Base-by-base conservation (phyloP, 805 yeast genomes). In the Pichia exigua region DNA sequence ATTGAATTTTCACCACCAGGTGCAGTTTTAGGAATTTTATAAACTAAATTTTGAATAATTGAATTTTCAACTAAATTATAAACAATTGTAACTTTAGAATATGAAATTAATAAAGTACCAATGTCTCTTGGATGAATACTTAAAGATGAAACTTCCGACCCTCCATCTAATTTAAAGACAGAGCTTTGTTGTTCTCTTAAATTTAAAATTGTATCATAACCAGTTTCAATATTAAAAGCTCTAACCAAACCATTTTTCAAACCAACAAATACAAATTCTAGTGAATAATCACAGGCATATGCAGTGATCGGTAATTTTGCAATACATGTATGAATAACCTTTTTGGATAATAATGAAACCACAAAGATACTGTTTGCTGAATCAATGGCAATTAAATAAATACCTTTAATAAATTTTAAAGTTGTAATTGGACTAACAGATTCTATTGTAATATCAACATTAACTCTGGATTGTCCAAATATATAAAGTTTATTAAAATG, bases 51-150 rank as follows among this genome's bases (percentile, higher is more conserved):
- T 48, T 73, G 75, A 51, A 76, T 79, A n/a, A 85, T 66, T 26
- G 76, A 76, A 38, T 79, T 83, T 3, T 79, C 78, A 0, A 81
- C 72, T 32, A 94, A 58, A 1, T 87, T 83, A 65, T 83, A 92
- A 4, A 81, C 70, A 0, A 90, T 78, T 0, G 91, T 89, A 45
- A 81, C 73, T 51, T 79, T 80, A 4, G 79, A 70, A 65, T 91
- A 94, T 0, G 89, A 80, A 11, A 94, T 77, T 56, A 94, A 73
- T 2, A 94, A 54, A 0, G 85, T 74, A 0, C 96, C 92, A 9
- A 89, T 73, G 64, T 94, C 97, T 56, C 97, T 75, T 5, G 99
- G 99, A 61, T 88, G 94, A 77, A 95, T 75, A 55, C 81, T 79
- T 3, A 94, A 67, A 0, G 83, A 72, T 1, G 79, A 63, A 1